Evolutionary conservation across 2,329 filamentous ascomycete species (phyloP).

Genomic region (Colletotrichum sp.): DNA sequence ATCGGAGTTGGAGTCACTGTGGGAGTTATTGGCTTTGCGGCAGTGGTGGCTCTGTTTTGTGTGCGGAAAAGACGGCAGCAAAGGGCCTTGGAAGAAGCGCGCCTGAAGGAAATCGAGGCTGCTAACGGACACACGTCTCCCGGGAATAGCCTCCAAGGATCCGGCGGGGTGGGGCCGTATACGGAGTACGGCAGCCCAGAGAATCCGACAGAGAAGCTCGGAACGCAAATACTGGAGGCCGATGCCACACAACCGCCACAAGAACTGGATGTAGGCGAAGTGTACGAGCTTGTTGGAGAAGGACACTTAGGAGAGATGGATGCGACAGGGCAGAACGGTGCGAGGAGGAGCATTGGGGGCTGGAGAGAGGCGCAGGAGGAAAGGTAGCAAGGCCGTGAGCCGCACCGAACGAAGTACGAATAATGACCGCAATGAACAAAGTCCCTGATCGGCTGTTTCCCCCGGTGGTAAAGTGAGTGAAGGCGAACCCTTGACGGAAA

Average conservation of each 20-base stretch:
- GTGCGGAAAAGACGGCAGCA: constrained; percentile 40
- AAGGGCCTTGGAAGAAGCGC: constrained; percentile 24
- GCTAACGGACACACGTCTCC: constrained; percentile 27
- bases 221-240: constrained; percentile 20
- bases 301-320: constrained; percentile 28
- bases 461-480: background rate
- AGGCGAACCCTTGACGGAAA: background rate
- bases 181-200: constrained; percentile 2
- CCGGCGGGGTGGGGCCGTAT: constrained; percentile 23
- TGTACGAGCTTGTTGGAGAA: constrained; percentile 39
- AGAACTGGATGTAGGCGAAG: constrained; percentile 29
- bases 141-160: constrained; percentile 21
- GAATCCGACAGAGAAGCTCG: background rate
- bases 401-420: background rate
- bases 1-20: constrained; percentile 59
- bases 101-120: constrained; percentile 26
- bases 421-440: background rate
- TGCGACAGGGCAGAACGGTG: constrained; percentile 6
- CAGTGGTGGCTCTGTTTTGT: constrained; percentile 51
- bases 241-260: constrained; percentile 24
- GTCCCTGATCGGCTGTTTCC: background rate
- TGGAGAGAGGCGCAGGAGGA: constrained; percentile 5
- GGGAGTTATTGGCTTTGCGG: constrained; percentile 46
- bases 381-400: background rate
- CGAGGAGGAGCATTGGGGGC: constrained; percentile 12